These are phyloP conservation scores for Phytophthora capsici DNA, from an alignment of 352 stramenopile genomes.

Conservation along the genomic window DNA sequence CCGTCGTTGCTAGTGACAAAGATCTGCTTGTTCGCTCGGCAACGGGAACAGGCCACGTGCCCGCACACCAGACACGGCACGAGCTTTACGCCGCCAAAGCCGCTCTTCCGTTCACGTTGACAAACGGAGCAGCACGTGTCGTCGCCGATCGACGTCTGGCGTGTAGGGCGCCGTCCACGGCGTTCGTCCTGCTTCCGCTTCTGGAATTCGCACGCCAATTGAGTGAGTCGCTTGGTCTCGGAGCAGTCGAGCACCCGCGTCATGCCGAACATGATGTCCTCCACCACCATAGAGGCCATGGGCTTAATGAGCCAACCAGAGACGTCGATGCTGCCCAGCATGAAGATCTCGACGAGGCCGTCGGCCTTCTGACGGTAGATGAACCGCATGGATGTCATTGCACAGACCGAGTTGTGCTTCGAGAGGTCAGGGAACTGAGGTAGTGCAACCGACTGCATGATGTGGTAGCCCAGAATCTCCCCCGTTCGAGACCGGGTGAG, in stretches of 20 bases:
- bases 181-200: constrained; percentile 34
- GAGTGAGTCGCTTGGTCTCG: constrained; percentile 52
- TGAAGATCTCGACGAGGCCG: constrained; percentile 55
- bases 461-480: constrained; percentile 54
- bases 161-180: constrained; percentile 20
- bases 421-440: constrained; percentile 49
- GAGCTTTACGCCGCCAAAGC: constrained; percentile 48
- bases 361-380: constrained; percentile 52
- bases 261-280: constrained; percentile 46
- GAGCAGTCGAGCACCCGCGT: constrained; percentile 45
- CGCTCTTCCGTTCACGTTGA: constrained; percentile 39
- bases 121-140: constrained; percentile 33
- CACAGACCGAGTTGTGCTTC: constrained; percentile 49
- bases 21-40: constrained; percentile 48
- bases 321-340: constrained; percentile 48
- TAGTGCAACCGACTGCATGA: constrained; percentile 60
- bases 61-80: constrained; percentile 57
- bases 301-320: constrained; percentile 41
- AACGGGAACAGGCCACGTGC: constrained; percentile 47
- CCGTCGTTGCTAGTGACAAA: constrained; percentile 49
- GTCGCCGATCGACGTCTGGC: constrained; percentile 22
- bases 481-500: constrained; percentile 38
- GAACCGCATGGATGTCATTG: constrained; percentile 46
- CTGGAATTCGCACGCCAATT: constrained; percentile 49
- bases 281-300: constrained; percentile 39